Base-by-base conservation (phyloP, 257 asterid species). In the Eustoma russellianum region DNA sequence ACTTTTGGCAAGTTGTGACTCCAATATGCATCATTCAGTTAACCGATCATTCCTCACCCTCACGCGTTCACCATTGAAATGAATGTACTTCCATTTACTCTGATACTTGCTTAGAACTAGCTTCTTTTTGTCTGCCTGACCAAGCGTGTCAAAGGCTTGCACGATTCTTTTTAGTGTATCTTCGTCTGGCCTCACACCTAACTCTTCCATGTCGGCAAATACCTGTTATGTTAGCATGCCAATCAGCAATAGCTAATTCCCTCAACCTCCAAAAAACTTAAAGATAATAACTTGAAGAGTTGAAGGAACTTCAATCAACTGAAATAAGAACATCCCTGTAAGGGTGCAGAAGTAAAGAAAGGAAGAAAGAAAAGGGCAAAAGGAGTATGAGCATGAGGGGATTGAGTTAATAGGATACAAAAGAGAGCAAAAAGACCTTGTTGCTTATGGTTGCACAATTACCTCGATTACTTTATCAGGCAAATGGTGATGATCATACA, bases 151-250 rank as follows among this genome's bases (percentile, higher is more conserved):
- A 57, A 91, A 91, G 61, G 98, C 95, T 51, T 74, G 68, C 19
- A 84, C 86, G 47, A 91, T 73, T 70, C 75, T 83, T 77, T 70
- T 66, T 18, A 79, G 68, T 8, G 96, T 74, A 71, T 86, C 91
- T 74, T 90, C 79, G 55, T 90, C 96, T 28, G 98, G 98, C 65
- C 74, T 86, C 58, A 90, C 87, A 45, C 83, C 86, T 48, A 90
- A 70, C 79, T 91, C 98, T 77, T 87, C 98, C 96, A 91, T 91
- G 72, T 91, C 98, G 7, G 94, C 95, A 72, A 91, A 91, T 33
- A 82, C 85, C 98, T 90, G 69, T 59, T 41, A 11, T 38, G 43
- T 50, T 11, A 40, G 16, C 30, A 17, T 24, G 13, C 9, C 6
- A 43, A 16, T 50, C 10, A 7, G 47, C 17, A 5, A 13, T 5